phyloP scores from a whole-genome alignment of 2,329 filamentous ascomycete genomes.

The Alternaria burnsii region DNA sequence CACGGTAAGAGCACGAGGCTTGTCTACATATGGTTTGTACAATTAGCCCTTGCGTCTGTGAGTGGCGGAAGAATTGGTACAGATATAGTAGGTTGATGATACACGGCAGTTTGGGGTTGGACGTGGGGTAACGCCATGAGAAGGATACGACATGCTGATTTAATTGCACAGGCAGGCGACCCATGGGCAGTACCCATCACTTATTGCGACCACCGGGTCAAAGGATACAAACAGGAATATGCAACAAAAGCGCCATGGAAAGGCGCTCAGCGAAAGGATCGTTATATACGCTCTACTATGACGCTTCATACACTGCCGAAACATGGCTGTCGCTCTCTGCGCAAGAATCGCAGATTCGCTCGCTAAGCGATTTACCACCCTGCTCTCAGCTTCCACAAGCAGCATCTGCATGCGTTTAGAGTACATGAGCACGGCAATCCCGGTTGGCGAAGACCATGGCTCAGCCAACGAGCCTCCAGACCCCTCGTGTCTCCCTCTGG shows the following conservation, averaged over 20 bases:
- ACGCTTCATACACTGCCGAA: constrained; percentile 2
- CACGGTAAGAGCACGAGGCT: constrained; percentile 14
- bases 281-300: background rate
- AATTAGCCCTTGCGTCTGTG: constrained; percentile 15
- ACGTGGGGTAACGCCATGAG: constrained; percentile 10
- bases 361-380: constrained; percentile 9
- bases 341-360: constrained; percentile 5
- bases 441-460: constrained; percentile 8
- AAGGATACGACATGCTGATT: constrained; percentile 12
- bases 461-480: constrained; percentile 11
- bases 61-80: constrained; percentile 17
- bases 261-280: background rate
- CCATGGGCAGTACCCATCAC: background rate
- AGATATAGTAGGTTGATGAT: constrained; percentile 16
- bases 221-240: constrained; percentile 6
- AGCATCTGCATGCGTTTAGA: constrained; percentile 11
- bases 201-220: background rate
- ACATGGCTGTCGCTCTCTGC: background rate
- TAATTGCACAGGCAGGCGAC: constrained; percentile 11
- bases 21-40: constrained; percentile 2
- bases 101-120: constrained; percentile 18
- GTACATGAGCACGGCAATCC: constrained; percentile 14
- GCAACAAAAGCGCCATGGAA: background rate
- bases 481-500: constrained; percentile 8
- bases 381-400: constrained; percentile 9